Base-by-base conservation (phyloP, 345 rosid genomes). In the Eutrema heterophyllum region DNA sequence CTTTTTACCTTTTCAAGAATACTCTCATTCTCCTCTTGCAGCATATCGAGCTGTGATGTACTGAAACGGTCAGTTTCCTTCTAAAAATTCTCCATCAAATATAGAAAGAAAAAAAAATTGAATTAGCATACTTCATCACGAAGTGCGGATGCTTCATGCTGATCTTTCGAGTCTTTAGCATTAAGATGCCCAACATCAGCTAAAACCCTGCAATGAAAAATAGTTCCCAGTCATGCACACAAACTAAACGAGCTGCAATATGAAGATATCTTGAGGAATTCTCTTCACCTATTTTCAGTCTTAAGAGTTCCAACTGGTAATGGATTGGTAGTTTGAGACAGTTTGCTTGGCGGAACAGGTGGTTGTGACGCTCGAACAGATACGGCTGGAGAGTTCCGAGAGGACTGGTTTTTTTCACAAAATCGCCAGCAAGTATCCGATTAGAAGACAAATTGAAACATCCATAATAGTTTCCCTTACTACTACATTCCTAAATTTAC, bases 141-240 rank as follows among this genome's bases (percentile, higher is more conserved):
- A 75, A 96, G 97, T 18, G 92, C 90, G 35, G 99, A 92, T 64
- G 96, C 93, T 76, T 87, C 96, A 16, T 75, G 91, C 81, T 90
- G 86, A 73, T 85, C 90, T 66, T 85, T 81, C 24, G 74, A 29
- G 56, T 73, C 84, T 80, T 82, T 83, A 39, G 78, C 68, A 77
- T 70, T 81, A 62, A 81, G 73, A 24, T 83, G 78, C 65, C 81
- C 87, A 26, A 78, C 55, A 68, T 87, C 92, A 38, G 87, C 44
- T 56, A 83, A 24, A 62, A 85, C 89, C 80, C 99, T 96, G 78
- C 82, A 79, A 58, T 62, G 63, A 77, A 58, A 64, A 43, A 55
- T 63, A 70, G 35, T 65, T 56, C 13, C 67, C 58, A 55, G 13
- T 24, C 51, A 21, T 55, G 7, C 36, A 60, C 14, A 45, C 50